Percentiles rank a stretch among this genome's conserved stretches.
Evolutionary conservation across 1,284 basidiomycete species (phyloP).

Genomic region (Cutaneotrichosporon sp.): DNA sequence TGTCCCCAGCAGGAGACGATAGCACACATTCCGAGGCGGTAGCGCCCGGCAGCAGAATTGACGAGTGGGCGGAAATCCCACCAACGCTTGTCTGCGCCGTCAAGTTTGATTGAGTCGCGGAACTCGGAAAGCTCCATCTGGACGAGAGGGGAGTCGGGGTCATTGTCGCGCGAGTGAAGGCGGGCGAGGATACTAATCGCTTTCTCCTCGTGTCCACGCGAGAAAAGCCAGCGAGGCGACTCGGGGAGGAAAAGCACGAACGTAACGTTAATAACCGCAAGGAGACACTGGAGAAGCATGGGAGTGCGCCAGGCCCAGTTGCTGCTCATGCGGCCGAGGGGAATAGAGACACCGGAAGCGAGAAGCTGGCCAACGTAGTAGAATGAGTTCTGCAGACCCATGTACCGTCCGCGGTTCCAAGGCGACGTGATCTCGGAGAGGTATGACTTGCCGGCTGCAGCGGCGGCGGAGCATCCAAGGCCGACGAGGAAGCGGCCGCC

Average conservation of each 20-base stretch:
- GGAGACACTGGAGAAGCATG: constrained; percentile 53
- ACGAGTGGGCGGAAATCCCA: constrained; percentile 59
- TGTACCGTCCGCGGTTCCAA: constrained; percentile 54
- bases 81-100: constrained; percentile 44
- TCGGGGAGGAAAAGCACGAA: constrained; percentile 47
- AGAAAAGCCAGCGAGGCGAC: constrained; percentile 53
- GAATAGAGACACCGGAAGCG: constrained; percentile 55
- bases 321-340: constrained; percentile 51
- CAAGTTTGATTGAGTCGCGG: constrained; percentile 51
- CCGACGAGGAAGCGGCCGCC: constrained; percentile 55
- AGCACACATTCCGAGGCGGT: constrained; percentile 55
- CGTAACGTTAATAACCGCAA: constrained; percentile 52
- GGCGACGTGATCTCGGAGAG: constrained; percentile 55
- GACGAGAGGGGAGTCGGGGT: constrained; percentile 54
- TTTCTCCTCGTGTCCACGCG: constrained; percentile 18
- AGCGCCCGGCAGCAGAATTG: constrained; percentile 51
- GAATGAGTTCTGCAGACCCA: constrained; percentile 52
- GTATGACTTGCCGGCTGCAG: constrained; percentile 53
- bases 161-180: constrained; percentile 53
- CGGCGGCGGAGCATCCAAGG: constrained; percentile 49
- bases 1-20: constrained; percentile 39
- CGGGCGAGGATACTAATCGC: constrained; percentile 19
- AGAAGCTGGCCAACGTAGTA: constrained; percentile 56
- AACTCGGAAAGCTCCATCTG: constrained; percentile 56
- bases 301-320: constrained; percentile 56